Evolutionary conservation across 2,329 filamentous ascomycete genomes (phyloP).

Genomic region (Parasarocladium wereldwijsianum): DNA sequence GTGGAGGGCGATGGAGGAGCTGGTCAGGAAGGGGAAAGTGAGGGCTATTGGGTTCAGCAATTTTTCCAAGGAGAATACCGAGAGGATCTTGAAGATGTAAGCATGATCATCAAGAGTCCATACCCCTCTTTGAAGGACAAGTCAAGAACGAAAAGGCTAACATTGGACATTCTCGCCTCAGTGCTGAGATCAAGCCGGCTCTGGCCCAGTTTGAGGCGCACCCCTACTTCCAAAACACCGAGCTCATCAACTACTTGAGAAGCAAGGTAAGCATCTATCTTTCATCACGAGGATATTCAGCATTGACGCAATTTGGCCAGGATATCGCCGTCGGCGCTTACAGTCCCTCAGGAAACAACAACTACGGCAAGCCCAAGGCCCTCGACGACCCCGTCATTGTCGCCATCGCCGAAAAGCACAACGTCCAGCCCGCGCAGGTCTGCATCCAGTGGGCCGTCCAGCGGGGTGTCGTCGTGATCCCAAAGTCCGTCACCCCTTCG

Average conservation of each 20-base stretch:
- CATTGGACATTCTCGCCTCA: constrained; percentile 4
- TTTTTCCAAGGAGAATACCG: constrained; percentile 37
- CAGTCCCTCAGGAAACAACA: constrained; percentile 48
- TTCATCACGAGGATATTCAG: too few relatives aligned
- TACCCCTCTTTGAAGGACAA: constrained; percentile 17
- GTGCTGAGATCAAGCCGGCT: constrained; percentile 29
- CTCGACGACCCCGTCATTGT: constrained; percentile 34
- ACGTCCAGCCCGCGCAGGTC: constrained; percentile 35
- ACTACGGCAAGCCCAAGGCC: constrained; percentile 15
- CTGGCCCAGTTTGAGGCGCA: constrained; percentile 38
- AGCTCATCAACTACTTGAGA: constrained; percentile 24
- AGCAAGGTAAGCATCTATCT: constrained; percentile 3
- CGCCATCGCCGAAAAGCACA: constrained; percentile 34
- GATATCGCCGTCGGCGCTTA: constrained; percentile 37
- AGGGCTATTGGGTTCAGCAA: constrained; percentile 45
- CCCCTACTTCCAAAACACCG: constrained; percentile 29
- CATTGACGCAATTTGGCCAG: constrained; percentile 12
- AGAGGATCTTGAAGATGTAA: constrained; percentile 24
- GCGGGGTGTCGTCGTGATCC: constrained; percentile 51
- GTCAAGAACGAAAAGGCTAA: background rate
- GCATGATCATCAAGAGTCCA: constrained; percentile 11
- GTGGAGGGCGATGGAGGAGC: constrained; percentile 7
- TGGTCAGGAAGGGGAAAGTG: constrained; percentile 29
- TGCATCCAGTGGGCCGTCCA: constrained; percentile 46
- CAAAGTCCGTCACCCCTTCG: constrained; percentile 53